A percentile compares a stretch with the other conserved stretches of the same genome.
Evolutionary conservation across 1,284 basidiomycete species (phyloP).

Genomic region (Ustilago hordei): DNA sequence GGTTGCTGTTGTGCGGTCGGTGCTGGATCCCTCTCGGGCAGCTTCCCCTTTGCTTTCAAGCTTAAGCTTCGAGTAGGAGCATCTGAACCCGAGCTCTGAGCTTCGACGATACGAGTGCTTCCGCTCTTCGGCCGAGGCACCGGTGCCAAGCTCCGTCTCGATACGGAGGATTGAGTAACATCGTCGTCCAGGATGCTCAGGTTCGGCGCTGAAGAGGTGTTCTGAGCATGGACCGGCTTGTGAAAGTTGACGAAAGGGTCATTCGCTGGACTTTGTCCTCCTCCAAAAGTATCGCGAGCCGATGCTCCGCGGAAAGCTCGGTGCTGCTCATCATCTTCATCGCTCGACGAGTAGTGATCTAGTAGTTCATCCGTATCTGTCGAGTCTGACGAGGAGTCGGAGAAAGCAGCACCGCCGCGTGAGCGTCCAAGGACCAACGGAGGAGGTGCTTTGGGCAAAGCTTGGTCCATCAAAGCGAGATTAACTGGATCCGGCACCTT

Average conservation of each 20-base stretch:
- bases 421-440: slow-evolving; percentile 52
- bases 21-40: slow-evolving; percentile 25
- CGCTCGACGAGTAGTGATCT: slow-evolving; percentile 43
- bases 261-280: not conserved
- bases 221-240: slow-evolving; percentile 33
- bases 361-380: slow-evolving; percentile 42
- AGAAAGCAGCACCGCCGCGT: slow-evolving; percentile 54
- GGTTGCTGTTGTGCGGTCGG: not conserved
- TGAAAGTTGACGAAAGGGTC: slow-evolving; percentile 26
- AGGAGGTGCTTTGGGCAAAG: slow-evolving; percentile 48
- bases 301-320: slow-evolving; percentile 31
- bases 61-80: slow-evolving; percentile 22
- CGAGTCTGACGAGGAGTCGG: slow-evolving; percentile 50
- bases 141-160: not conserved
- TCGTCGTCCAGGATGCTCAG: slow-evolving; percentile 5
- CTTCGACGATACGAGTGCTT: not conserved
- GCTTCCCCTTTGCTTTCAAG: slow-evolving; percentile 37
- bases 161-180: not conserved
- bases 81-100: not conserved
- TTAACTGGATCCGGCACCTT: slow-evolving; percentile 37
- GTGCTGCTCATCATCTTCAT: slow-evolving; percentile 43
- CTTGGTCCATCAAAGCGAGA: slow-evolving; percentile 38
- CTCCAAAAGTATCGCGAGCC: not conserved
- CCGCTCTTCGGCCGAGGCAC: not conserved
- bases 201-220: slow-evolving; percentile 33